These are phyloP conservation scores for Candolleomyces efflorescens DNA, from an alignment of 768 basidiomycete species.

Conservation along the genomic window DNA sequence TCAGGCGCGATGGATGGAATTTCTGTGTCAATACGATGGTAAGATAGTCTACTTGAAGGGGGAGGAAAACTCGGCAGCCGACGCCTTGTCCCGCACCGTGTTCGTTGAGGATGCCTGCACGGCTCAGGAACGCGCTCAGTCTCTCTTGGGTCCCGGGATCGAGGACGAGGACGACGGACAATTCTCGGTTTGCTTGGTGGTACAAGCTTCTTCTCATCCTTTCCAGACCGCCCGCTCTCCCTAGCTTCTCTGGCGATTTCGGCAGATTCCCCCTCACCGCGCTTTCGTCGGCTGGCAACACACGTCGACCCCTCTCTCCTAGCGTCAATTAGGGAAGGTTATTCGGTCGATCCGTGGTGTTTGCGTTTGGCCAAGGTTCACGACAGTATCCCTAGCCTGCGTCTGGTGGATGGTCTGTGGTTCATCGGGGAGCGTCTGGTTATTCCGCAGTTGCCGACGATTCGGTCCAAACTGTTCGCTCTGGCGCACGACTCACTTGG, in stretches of 20 bases:
- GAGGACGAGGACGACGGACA: too few relatives aligned
- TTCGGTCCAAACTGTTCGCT: slow-evolving; percentile 18
- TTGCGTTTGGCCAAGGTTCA: not conserved
- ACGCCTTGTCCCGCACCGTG: not conserved
- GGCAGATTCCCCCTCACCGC: too few relatives aligned
- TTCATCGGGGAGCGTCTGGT: slow-evolving; percentile 19
- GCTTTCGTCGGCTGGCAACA: too few relatives aligned
- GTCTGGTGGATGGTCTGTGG: slow-evolving; percentile 14
- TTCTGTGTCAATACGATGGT: slow-evolving; percentile 19
- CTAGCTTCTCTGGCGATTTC: too few relatives aligned
- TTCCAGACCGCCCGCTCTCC: too few relatives aligned
- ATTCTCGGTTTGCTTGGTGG: too few relatives aligned
- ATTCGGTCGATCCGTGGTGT: not conserved
- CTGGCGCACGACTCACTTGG: slow-evolving; percentile 25
- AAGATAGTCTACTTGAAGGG: too few relatives aligned
- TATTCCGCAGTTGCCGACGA: slow-evolving; percentile 17
- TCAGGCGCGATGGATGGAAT: slow-evolving; percentile 32
- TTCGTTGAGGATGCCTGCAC: not conserved
- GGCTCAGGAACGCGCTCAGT: not conserved
- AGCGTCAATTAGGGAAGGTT: too few relatives aligned
- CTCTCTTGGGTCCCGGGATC: not conserved
- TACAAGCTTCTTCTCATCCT: too few relatives aligned
- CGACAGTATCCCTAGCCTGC: not conserved
- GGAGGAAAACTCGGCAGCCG: too few relatives aligned
- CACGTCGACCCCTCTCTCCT: too few relatives aligned